These are phyloP conservation scores for Kodamaea kaohsiungensis DNA, from an alignment of 805 yeast species.

Conservation along the genomic window DNA sequence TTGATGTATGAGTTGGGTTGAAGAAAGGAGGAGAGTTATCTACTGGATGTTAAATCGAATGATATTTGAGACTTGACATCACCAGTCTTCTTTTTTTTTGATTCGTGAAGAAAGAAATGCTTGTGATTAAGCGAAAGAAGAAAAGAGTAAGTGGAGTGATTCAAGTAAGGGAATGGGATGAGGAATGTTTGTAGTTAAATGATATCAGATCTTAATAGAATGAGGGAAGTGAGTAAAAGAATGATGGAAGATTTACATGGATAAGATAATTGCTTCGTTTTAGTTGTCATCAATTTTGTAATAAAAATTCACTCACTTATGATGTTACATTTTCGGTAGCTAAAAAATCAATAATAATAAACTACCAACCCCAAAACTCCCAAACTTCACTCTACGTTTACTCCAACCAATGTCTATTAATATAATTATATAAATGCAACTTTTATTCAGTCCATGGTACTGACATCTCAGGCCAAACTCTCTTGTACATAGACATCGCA, in stretches of 20 bases:
- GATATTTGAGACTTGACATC: not conserved
- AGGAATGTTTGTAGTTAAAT: not conserved
- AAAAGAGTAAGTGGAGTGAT: not conserved
- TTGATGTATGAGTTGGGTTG: too few relatives aligned
- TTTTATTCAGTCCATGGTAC: slow-evolving; percentile 29
- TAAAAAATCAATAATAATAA: too few relatives aligned
- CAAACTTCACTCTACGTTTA: too few relatives aligned
- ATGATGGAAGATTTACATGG: too few relatives aligned
- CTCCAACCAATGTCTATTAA: not conserved
- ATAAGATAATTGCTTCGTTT: too few relatives aligned
- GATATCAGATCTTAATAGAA: not conserved
- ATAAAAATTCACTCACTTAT: too few relatives aligned
- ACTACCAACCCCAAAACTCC: too few relatives aligned
- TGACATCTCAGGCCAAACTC: slow-evolving; percentile 81
- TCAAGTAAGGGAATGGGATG: not conserved
- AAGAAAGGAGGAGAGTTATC: too few relatives aligned
- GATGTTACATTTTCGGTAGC: too few relatives aligned
- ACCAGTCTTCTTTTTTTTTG: not conserved
- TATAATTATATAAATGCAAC: slow-evolving; percentile 9
- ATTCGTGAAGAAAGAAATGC: not conserved
- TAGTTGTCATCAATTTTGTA: too few relatives aligned
- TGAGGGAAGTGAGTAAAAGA: not conserved
- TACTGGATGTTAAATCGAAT: too few relatives aligned
- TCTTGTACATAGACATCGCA: slow-evolving; percentile 90
- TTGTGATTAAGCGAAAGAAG: not conserved